A percentile compares a stretch with the other conserved stretches of the same genome.
phyloP scores from a whole-genome alignment of 2,329 filamentous ascomycete species.

The Lachnellula hyalina region DNA sequence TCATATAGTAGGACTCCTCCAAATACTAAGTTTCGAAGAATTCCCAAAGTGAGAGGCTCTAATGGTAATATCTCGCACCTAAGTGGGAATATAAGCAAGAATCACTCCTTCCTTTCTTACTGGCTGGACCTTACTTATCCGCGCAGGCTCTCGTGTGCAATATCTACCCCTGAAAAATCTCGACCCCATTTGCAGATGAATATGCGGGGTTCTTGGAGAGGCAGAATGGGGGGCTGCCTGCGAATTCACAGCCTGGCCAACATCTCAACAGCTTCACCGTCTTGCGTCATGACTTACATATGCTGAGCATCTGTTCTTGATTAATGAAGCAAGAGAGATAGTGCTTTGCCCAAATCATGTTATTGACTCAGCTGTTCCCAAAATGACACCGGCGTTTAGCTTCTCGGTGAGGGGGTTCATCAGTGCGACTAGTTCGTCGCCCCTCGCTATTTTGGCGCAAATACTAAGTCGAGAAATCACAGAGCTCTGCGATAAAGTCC shows the following conservation, averaged over 20 bases:
- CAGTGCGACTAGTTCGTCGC: neutral
- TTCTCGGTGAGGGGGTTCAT: conserved; percentile 2
- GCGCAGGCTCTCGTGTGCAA: too few species aligned
- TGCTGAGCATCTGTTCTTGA: neutral
- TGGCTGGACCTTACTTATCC: too few species aligned
- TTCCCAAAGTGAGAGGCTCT: too few species aligned
- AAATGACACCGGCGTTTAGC: conserved; percentile 1
- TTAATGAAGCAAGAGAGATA: too few species aligned
- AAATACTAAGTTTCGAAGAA: too few species aligned
- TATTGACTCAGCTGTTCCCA: neutral
- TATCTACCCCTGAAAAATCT: too few species aligned
- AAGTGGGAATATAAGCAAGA: too few species aligned
- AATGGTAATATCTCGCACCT: too few species aligned
- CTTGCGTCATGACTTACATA: neutral
- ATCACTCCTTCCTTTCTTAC: too few species aligned
- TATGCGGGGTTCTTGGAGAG: neutral
- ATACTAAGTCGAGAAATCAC: neutral
- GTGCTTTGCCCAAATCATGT: neutral
- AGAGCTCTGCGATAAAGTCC: conserved; percentile 1
- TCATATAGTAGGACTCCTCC: too few species aligned
- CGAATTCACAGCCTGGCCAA: neutral
- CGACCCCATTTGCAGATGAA: too few species aligned
- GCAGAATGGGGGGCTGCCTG: neutral
- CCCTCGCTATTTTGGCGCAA: neutral
- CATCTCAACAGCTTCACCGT: neutral